Base-by-base conservation (phyloP, 2,329 filamentous ascomycete species). In the Coniochaeta ligniaria region DNA sequence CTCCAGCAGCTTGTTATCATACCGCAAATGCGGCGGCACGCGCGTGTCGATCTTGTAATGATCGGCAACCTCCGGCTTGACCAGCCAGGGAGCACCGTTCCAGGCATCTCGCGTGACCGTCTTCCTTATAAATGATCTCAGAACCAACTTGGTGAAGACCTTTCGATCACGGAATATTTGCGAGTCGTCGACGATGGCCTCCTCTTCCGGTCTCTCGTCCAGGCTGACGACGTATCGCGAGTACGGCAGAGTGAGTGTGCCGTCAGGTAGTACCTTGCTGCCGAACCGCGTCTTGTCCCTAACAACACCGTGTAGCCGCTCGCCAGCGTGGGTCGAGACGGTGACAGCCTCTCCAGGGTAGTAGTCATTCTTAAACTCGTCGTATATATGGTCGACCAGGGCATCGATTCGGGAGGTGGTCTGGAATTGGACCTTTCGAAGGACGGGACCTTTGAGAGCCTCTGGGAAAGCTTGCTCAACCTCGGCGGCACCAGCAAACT, bases 11-110 rank as follows among this genome's bases (percentile, higher is more conserved):
- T 91, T 93, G 64, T 84, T 90, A 65, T 94, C 92, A 71, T 96
- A 88, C 59, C 88, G 88, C 17, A 96, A 80, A 69, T 96, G 89
- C 58, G 87, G 83, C 7, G 95, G 95, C 14, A 98, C 86, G 59
- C 91, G 86, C n/a, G 87, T 92, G 63, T 92, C 88, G 64, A 99
- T 95, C 63, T 91, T 88, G 73, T 95, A 96, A 64, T 88, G 83
- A 54, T 86, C 85, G 1, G 95, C 95, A 62, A 96, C 87, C 59
- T 92, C 87, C 38, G 89, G 83, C 75, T 96, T 97, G 20, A 98
- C 94, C 60, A 96, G 78, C 95, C 95, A 99, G 0, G 95, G 94
- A 0, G 95, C 95, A n/a, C 94, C 94, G 63, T 87, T 94, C 92
- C 93, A 98, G 4, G 92, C 85, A 70, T 98, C 95, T 63, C 94